Base-by-base conservation (phyloP, 352 stramenopile genomes). In the Globisporangium yorkense region DNA sequence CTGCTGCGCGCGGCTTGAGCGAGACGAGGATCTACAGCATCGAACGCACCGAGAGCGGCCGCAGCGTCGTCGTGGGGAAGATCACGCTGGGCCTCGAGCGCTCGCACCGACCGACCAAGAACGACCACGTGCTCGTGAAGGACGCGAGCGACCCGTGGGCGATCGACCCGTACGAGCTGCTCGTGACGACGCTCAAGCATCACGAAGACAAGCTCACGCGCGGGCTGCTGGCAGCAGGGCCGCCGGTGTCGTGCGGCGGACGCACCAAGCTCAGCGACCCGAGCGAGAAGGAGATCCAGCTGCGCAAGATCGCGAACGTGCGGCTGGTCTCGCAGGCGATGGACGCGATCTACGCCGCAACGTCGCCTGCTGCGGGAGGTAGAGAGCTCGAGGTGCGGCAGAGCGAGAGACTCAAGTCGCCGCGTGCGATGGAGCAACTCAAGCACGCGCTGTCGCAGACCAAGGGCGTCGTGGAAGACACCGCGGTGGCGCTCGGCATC, bases 221-320 rank as follows among this genome's bases (percentile, higher is more conserved):
- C 48, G 77, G 75, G 5, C 56, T 88, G 5, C 54, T 88, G 2
- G 57, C 67, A 7, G 64, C 72, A 5, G 73, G 63, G 35, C 53
- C 59, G 12, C 56, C 63, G 9, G 59, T 80, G 37, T 58, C 52
- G 4, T 54, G 61, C 35, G 70, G 62, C 33, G 67, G 70, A 27
- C 68, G 67, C 2, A 45, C 51, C 1, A 37, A 77, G n/a, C 57
- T 84, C 12, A 51, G 45, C 2, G 61, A 80, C 18, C 39, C 66
- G 3, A 15, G 64, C n/a, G 65, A 84, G 31, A 65, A 78, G 51
- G 77, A 87, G 24, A 29, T 78, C 5, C 77, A 84, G 43, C 49
- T 87, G 21, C 72, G 83, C 44, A 80, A 74, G 44, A 71, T 87
- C n/a, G 59, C 57, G 5, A 75, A 70, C 18, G 72, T 83, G 40